Evolutionary conservation across 805 yeast species (phyloP), one percentile per base, ranked within the genome.

Genomic region (Starmerella floris): DNA sequence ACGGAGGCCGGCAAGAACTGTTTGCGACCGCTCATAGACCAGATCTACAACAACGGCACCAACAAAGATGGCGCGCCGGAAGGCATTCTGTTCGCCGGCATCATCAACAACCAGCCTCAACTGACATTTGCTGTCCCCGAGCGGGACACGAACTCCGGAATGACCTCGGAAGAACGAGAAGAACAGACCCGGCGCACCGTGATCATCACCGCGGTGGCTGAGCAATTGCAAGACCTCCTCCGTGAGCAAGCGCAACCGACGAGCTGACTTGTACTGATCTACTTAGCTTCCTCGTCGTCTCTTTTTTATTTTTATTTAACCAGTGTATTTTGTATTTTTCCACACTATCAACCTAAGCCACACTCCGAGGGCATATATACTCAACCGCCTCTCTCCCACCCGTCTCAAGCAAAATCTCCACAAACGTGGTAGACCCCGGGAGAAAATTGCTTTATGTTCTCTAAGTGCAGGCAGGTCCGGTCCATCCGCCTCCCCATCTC

Each of bases 401-500:
- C n/a, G n/a, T n/a, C n/a, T n/a, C n/a, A n/a, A n/a, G n/a, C n/a
- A 41, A 62, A 61, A 46, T 74, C 79, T 2, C 69, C 64, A 36
- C 82, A 81, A 2, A 81, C 63, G 51, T 83, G 95, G 78, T 82
- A 78, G 2, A 84, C 76, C 38, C 79, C 88, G 0, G 95, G 95
- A 0, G 94, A 93, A 66, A 77, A 83, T 0, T 88, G 80, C 61
- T 83, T 84, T 42, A 84, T 81, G 50, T 65, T 71, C 48, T 80
- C 83, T 9, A 77, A 46, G 46, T 73, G 76, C 1, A 52, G 9
- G 10, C 59, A 60, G 5, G 30, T 16, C 3, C 32, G 4, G 11
- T 51, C 52, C 25, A 65, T 52, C 15, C 39, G 39, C 2, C 19
- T 4, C 2, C 35, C 34, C 2, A 63, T 57, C 3, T 50, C 46